Conservation (phyloP, 2,329 filamentous ascomycete genomes). For the Trichophyton mentagrophytes region DNA sequence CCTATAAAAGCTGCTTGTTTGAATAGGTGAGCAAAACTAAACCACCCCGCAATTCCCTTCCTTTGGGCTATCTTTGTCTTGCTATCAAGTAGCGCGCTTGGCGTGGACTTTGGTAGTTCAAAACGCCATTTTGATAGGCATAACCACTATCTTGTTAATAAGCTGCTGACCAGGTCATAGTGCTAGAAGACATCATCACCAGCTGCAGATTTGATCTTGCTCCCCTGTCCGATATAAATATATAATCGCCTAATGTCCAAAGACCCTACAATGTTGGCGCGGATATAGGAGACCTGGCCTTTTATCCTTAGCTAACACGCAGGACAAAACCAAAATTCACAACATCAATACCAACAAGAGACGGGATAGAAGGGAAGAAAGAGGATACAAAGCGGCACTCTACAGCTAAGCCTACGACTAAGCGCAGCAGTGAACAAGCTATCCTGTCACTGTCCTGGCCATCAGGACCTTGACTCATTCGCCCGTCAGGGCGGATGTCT, state of each 20-base stretch:
- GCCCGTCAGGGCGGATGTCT: constrained; percentile 26
- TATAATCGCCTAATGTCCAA: not conserved
- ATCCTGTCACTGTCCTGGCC: not conserved
- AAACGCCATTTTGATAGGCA: not conserved
- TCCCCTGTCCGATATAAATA: no score
- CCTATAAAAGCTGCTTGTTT: no score
- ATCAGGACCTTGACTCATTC: not conserved
- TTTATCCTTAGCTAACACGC: not conserved
- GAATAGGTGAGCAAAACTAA: no score
- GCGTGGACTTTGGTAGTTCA: not conserved
- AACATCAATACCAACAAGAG: not conserved
- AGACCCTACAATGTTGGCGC: not conserved
- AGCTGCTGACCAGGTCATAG: constrained; percentile 5
- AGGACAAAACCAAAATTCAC: not conserved
- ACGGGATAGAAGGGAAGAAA: not conserved
- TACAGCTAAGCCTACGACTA: not conserved
- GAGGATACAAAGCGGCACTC: not conserved
- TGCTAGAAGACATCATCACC: no score
- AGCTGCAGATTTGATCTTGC: no score
- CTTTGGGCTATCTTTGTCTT: not conserved
- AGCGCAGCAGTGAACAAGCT: not conserved
- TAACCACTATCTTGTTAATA: not conserved
- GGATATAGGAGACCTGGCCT: not conserved
- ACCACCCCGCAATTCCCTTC: no score
- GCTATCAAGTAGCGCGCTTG: not conserved